A percentile compares a stretch with the other conserved stretches of the same genome.
phyloP scores from a whole-genome alignment of 306 rosid species.

The Ziziphus jujuba region DNA sequence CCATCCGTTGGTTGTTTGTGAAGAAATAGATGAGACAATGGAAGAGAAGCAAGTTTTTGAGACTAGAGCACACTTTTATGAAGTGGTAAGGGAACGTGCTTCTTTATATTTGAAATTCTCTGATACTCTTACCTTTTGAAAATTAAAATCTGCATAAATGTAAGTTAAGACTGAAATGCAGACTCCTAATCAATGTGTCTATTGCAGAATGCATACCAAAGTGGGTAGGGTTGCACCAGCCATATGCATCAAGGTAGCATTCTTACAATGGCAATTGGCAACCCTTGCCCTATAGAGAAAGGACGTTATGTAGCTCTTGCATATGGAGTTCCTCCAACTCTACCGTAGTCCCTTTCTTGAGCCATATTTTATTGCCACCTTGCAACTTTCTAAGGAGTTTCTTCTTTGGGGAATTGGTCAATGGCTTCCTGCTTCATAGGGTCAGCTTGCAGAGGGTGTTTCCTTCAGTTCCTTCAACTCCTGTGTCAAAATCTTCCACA shows the following conservation, averaged over 20 bases:
- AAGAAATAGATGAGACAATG: conserved; percentile 29
- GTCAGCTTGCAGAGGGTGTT: too few relatives aligned
- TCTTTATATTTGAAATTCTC: background rate
- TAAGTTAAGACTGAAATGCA: background rate
- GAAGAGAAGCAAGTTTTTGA: conserved; percentile 26
- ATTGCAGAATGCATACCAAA: conserved; percentile 54
- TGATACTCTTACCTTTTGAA: background rate
- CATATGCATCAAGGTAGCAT: conserved; percentile 26
- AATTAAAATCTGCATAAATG: background rate
- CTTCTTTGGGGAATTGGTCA: too few relatives aligned
- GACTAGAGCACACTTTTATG: conserved; percentile 26
- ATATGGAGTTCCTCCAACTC: too few relatives aligned
- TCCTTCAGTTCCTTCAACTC: too few relatives aligned
- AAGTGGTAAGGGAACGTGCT: conserved; percentile 20
- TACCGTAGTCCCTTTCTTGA: too few relatives aligned
- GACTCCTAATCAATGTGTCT: background rate
- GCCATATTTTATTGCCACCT: too few relatives aligned
- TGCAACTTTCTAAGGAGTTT: too few relatives aligned
- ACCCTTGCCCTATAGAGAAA: conserved; percentile 25
- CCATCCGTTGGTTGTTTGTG: conserved; percentile 42
- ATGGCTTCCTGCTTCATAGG: too few relatives aligned
- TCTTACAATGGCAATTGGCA: conserved; percentile 45
- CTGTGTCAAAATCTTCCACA: too few relatives aligned
- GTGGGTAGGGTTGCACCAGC: conserved; percentile 45
- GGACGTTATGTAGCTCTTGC: conserved; percentile 27